Conservation (phyloP, 1,284 basidiomycete species). For the Ustilago loliicola region DNA sequence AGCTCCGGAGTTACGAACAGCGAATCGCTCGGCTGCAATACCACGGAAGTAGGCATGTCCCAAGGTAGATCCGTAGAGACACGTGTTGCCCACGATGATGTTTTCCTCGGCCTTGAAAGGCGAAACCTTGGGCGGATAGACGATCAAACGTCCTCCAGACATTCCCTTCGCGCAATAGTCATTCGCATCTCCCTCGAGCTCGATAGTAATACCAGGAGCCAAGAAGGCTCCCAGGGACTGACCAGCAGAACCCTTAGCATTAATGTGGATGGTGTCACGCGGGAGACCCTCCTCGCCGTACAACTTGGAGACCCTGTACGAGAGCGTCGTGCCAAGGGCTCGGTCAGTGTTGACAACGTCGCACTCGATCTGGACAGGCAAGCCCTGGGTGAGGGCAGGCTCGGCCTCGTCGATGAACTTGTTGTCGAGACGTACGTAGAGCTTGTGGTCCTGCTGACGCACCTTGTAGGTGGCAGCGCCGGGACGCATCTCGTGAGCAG, state of each 20-base stretch:
- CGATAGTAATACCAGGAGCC: constrained; percentile 66
- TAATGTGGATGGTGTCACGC: constrained; percentile 68
- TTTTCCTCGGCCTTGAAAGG: constrained; percentile 68
- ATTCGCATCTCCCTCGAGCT: constrained; percentile 66
- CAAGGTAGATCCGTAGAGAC: constrained; percentile 56
- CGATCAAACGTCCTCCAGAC: constrained; percentile 62
- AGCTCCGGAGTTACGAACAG: constrained; percentile 68
- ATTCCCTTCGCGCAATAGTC: constrained; percentile 65
- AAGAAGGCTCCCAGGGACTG: constrained; percentile 68
- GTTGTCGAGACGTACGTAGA: constrained; percentile 68
- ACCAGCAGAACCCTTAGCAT: constrained; percentile 65
- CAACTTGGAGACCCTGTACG: constrained; percentile 67
- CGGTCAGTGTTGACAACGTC: constrained; percentile 69
- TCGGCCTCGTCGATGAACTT: constrained; percentile 69
- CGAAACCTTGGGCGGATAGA: constrained; percentile 67
- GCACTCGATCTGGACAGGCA: constrained; percentile 68
- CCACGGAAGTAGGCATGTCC: constrained; percentile 67
- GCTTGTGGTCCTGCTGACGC: constrained; percentile 67
- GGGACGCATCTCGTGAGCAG: constrained; percentile 66
- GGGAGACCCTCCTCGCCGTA: constrained; percentile 67
- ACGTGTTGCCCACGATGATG: constrained; percentile 64
- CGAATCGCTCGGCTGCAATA: constrained; percentile 66
- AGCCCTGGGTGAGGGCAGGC: constrained; percentile 61
- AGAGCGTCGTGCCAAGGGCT: constrained; percentile 67
- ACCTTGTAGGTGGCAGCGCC: constrained; percentile 69